Evolutionary conservation across 2,329 filamentous ascomycete genomes (phyloP).

Genomic region (Phyllosticta capitalensis): DNA sequence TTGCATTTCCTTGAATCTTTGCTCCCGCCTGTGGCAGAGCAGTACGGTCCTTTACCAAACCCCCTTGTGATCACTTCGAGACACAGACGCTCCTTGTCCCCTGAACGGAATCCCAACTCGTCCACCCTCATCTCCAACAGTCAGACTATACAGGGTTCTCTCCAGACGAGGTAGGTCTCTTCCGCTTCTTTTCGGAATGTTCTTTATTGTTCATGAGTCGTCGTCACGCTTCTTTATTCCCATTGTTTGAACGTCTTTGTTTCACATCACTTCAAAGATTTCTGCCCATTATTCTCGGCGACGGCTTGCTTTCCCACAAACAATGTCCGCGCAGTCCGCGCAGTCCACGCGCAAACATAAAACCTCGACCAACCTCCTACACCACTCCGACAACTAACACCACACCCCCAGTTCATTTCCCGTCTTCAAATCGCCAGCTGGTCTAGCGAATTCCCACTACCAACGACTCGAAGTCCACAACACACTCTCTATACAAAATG

Average conservation of each 20-base stretch:
- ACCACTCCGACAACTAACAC: not conserved
- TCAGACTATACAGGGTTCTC: not conserved
- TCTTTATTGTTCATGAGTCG: not conserved
- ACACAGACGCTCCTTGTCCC: slow-evolving; percentile 1
- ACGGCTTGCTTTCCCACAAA: not conserved
- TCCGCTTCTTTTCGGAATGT: not conserved
- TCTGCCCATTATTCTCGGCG: not conserved
- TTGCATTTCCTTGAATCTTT: slow-evolving; percentile 6
- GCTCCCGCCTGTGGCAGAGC: slow-evolving; percentile 10
- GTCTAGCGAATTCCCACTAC: slow-evolving; percentile 6
- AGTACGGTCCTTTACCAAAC: slow-evolving; percentile 5
- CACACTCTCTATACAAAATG: slow-evolving; percentile 28
- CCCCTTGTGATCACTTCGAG: slow-evolving; percentile 4
- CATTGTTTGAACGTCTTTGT: not conserved
- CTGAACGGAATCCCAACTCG: not conserved
- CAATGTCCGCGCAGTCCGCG: no score
- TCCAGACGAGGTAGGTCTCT: not conserved
- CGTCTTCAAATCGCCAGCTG: slow-evolving; percentile 1
- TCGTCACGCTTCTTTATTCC: not conserved
- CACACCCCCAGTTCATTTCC: not conserved
- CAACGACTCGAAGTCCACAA: not conserved
- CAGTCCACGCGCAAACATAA: not conserved
- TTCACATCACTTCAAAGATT: not conserved
- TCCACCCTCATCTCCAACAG: not conserved
- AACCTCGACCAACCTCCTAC: not conserved